These are phyloP conservation scores for Salix udensis DNA, from an alignment of 345 rosid species.

Conservation along the genomic window DNA sequence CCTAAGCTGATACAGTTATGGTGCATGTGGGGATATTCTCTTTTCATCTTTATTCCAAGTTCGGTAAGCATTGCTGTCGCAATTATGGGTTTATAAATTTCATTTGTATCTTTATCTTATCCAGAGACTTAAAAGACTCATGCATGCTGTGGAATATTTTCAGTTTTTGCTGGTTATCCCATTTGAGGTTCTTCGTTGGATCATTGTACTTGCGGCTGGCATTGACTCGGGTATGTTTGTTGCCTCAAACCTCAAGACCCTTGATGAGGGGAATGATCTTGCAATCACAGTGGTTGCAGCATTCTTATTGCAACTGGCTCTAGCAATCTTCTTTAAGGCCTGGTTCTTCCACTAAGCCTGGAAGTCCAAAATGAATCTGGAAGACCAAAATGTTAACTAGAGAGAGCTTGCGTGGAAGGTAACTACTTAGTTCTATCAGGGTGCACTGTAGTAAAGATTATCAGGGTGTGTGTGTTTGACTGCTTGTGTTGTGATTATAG, in stretches of 20 bases:
- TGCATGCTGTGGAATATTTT: constrained; percentile 8
- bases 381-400: background rate
- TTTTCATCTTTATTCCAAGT: constrained; percentile 58
- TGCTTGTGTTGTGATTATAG: background rate
- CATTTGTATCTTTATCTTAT: background rate
- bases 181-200: constrained; percentile 75
- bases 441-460: constrained; percentile 5
- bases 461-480: constrained; percentile 1
- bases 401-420: background rate
- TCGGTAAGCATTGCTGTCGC: constrained; percentile 52
- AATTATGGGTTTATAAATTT: background rate
- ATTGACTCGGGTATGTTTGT: constrained; percentile 67
- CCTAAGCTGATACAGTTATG: constrained; percentile 77
- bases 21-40: constrained; percentile 99
- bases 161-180: constrained; percentile 86
- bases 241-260: constrained; percentile 60
- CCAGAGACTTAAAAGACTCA: constrained; percentile 5
- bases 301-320: constrained; percentile 69
- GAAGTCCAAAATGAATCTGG: background rate
- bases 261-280: constrained; percentile 44
- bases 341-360: constrained; percentile 75
- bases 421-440: background rate
- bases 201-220: constrained; percentile 69
- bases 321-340: constrained; percentile 85
- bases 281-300: constrained; percentile 54